Evolutionary conservation across 805 yeast species (phyloP).

Genomic region (Hanseniaspora clermontiae): DNA sequence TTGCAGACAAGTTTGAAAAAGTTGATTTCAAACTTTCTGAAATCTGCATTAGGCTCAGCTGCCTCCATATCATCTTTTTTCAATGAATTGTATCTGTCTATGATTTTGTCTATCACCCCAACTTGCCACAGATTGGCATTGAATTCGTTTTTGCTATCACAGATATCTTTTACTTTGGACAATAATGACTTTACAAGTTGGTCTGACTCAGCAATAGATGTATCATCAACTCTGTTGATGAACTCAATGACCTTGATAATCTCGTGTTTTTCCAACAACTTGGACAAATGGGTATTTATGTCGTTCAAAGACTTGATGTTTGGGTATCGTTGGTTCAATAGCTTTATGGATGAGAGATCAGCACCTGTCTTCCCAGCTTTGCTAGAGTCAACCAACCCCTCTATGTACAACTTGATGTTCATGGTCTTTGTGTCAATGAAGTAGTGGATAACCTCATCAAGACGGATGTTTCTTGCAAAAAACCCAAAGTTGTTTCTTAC

Average conservation of each 20-base stretch:
- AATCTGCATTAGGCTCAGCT: background rate
- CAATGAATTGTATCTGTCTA: slow-evolving; percentile 1
- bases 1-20: slow-evolving; percentile 1
- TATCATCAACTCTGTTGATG: slow-evolving; percentile 6
- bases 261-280: background rate
- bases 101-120: slow-evolving; percentile 7
- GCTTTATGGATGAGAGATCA: background rate
- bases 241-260: slow-evolving; percentile 7
- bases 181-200: slow-evolving; percentile 1
- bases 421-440: background rate
- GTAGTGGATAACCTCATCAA: background rate
- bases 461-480: background rate
- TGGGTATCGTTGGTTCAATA: slow-evolving; percentile 7
- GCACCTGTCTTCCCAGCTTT: background rate
- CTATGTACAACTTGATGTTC: slow-evolving; percentile 6
- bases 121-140: slow-evolving; percentile 4
- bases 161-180: background rate
- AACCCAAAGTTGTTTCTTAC: slow-evolving; percentile 6
- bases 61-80: background rate
- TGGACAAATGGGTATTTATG: background rate
- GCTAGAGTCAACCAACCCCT: background rate
- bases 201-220: background rate
- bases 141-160: background rate
- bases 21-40: background rate
- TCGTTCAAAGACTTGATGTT: background rate